Conservation (phyloP, 805 yeast species). For the Candida silvatica region DNA sequence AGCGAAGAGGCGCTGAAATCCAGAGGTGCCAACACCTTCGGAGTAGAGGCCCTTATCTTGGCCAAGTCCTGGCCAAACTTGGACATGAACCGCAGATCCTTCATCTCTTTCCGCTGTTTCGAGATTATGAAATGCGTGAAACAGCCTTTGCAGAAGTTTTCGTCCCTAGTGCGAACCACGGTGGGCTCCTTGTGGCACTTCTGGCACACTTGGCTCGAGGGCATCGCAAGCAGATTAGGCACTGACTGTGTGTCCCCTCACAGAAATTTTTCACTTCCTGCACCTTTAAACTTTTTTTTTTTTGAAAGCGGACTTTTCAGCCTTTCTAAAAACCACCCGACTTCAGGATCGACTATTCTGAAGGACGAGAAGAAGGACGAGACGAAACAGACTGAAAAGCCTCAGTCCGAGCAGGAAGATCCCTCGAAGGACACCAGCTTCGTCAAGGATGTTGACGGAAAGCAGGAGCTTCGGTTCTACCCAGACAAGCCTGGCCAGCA, state of each 20-base stretch:
- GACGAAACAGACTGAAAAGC: conserved; percentile 21
- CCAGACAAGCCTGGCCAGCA: conserved; percentile 84
- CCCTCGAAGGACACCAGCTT: conserved; percentile 37
- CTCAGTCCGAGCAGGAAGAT: not conserved
- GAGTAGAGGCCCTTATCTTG: conserved; percentile 11
- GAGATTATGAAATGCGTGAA: conserved; percentile 65
- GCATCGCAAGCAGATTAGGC: too few species aligned
- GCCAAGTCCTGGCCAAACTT: conserved; percentile 39
- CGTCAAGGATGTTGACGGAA: conserved; percentile 36
- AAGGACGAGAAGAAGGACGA: conserved; percentile 10
- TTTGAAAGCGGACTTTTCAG: too few species aligned
- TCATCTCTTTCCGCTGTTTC: conserved; percentile 76
- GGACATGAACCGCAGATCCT: conserved; percentile 63
- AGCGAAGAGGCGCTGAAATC: conserved; percentile 48
- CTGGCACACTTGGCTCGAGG: conserved; percentile 27
- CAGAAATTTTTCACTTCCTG: too few species aligned
- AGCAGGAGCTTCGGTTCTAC: conserved; percentile 50
- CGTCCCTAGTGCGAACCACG: conserved; percentile 47
- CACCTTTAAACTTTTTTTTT: too few species aligned
- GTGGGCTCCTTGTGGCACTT: conserved; percentile 40
- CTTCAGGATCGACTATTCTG: conserved; percentile 5
- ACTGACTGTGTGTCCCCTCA: too few species aligned
- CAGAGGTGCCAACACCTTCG: not conserved
- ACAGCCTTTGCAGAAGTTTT: conserved; percentile 57
- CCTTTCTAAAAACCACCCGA: too few species aligned